Evolutionary conservation across 1,284 basidiomycete species (phyloP), one percentile per base, ranked within the genome.

Genomic region (Agaricales sp.): DNA sequence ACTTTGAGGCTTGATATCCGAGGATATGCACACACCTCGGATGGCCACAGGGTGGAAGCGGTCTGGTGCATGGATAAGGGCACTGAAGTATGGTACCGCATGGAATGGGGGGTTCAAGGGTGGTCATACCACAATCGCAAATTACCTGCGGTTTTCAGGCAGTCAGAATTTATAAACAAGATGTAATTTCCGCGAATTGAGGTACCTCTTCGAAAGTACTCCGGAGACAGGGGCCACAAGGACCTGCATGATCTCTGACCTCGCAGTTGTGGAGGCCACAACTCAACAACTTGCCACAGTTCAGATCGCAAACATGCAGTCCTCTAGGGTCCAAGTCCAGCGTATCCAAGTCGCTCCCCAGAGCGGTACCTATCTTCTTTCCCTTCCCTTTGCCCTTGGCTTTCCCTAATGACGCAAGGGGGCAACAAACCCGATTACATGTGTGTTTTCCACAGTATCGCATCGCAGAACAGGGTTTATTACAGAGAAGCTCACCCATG

Each of bases 161-260:
- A 53, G 51, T 43, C 51, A 47, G 18, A 12, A 35, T 24, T 49
- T 12, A 19, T 30, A 39, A 39, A 20, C 11, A 14, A 45, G 44
- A 3, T 21, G n/a, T 12, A 20, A 41, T 30, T 37, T 49, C 41
- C 35, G 8, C 14, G 11, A 11, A 8, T 35, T 35, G 3, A 64
- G 72, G 43, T 53, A 85, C 84, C 76, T 96, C 93, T 49, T 94
- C 91, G 55, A 93, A 97, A 0, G 84, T 84, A 30, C 90, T 92
- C 58, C 82, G 75, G 47, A 94, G 68, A 65, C 93, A 96, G 11
- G 82, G 75, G 2, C 78, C 82, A 60, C 93, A 96, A 0, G 74
- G 66, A 0, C 88, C 88, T 53, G 74, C 79, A 64, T 97, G 93
- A 60, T 96, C 92, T 24, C 73, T 70, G 57, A 78, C 75, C 52